Conservation (phyloP, 345 rosid genomes). For the Microcos paniculata region DNA sequence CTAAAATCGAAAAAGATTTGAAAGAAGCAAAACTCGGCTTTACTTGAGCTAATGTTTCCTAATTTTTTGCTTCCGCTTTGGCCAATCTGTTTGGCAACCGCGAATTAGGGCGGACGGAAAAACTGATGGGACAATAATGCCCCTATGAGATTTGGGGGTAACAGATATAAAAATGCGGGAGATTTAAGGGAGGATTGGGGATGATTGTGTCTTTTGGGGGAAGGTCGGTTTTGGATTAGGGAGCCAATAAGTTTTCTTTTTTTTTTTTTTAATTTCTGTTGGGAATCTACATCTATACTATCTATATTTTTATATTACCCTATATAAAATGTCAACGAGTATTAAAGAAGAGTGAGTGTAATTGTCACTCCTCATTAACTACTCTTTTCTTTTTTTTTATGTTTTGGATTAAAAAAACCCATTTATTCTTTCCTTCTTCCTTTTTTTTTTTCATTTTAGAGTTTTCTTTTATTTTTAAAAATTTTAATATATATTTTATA, state of each 20-base stretch:
- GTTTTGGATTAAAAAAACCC: no score
- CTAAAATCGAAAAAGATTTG: neutral
- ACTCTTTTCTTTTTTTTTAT: no score
- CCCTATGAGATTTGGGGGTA: neutral
- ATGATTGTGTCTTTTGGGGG: neutral
- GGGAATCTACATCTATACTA: no score
- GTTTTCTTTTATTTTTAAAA: no score
- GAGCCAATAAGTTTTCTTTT: neutral
- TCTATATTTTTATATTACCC: no score
- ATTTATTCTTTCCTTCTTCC: no score
- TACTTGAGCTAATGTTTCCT: neutral
- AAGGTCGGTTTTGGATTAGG: neutral
- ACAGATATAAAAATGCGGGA: neutral
- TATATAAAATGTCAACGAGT: no score
- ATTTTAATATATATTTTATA: no score
- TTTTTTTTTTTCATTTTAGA: no score
- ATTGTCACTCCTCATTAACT: no score
- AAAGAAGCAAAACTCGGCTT: neutral
- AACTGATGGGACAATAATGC: neutral
- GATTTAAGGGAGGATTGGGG: neutral
- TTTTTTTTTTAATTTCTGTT: no score
- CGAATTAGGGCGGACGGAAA: constrained; percentile 9
- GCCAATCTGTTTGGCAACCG: neutral
- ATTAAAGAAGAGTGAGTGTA: no score
- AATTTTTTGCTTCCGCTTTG: neutral